A percentile compares a stretch with the other conserved stretches of the same genome.
Conservation (phyloP, 2,329 filamentous ascomycete genomes). For the Fonsecaea pugnacius region DNA sequence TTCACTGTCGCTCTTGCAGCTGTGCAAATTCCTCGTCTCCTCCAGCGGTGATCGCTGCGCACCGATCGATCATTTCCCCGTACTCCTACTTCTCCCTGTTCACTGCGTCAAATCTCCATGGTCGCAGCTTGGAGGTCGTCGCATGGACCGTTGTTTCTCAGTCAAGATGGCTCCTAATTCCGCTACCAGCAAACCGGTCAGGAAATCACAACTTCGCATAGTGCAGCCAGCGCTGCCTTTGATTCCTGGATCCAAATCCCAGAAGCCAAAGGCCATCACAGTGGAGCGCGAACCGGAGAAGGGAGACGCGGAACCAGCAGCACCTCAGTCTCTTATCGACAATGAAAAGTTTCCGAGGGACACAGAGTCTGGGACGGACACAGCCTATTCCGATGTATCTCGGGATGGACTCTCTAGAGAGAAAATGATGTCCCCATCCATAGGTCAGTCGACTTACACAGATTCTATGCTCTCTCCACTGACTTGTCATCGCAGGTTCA, state of each 20-base stretch:
- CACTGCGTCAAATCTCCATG: conserved; percentile 21
- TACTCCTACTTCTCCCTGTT: not conserved
- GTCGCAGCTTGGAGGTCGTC: conserved; percentile 16
- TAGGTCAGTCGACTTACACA: conserved; percentile 11
- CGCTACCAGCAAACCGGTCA: conserved; percentile 3
- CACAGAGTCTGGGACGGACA: not conserved
- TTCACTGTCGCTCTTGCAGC: not conserved
- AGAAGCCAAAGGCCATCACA: conserved; percentile 13
- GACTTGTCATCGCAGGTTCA: conserved; percentile 16
- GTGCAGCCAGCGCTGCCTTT: conserved; percentile 27
- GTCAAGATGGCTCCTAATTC: conserved; percentile 24
- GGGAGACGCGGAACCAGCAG: conserved; percentile 2
- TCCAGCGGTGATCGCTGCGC: conserved; percentile 14
- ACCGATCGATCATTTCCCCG: not conserved
- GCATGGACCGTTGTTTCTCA: conserved; percentile 16
- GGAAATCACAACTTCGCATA: conserved; percentile 20
- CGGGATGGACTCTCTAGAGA: not conserved
- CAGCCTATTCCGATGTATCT: not conserved
- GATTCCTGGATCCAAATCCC: conserved; percentile 10
- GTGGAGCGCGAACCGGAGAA: conserved; percentile 11
- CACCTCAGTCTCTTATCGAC: not conserved
- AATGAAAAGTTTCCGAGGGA: conserved; percentile 2
- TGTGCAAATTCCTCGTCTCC: conserved; percentile 1
- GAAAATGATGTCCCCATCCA: conserved; percentile 11
- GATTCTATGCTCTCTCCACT: conserved; percentile 1